These are phyloP conservation scores for Irpex rosettiformis DNA, from an alignment of 1,284 basidiomycete species.

Conservation along the genomic window DNA sequence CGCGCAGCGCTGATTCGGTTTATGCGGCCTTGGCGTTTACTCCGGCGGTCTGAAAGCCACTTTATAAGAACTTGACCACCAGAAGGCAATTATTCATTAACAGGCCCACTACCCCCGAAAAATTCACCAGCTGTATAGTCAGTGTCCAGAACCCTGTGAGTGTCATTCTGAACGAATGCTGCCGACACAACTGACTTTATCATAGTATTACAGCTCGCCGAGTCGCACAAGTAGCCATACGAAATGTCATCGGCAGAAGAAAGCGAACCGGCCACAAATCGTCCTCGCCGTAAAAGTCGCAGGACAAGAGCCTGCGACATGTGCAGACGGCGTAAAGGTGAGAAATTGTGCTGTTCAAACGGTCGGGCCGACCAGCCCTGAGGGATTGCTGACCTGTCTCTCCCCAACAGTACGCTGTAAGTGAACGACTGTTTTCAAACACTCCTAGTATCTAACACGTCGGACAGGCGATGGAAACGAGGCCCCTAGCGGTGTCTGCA, in stretches of 20 bases:
- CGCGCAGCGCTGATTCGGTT: neutral
- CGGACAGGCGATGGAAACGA: constrained; percentile 9
- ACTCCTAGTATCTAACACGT: constrained; percentile 2
- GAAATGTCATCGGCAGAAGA: constrained; percentile 7
- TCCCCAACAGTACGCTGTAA: constrained; percentile 11
- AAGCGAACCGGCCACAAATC: constrained; percentile 3
- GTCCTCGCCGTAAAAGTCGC: constrained; percentile 8
- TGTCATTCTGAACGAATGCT: too few relatives aligned
- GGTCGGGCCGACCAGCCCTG: neutral
- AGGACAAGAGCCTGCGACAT: constrained; percentile 13
- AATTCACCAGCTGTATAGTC: too few relatives aligned
- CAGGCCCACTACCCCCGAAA: too few relatives aligned
- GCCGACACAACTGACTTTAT: too few relatives aligned
- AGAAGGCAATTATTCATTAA: too few relatives aligned
- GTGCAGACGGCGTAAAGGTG: constrained; percentile 15
- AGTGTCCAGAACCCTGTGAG: too few relatives aligned
- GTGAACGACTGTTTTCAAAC: constrained; percentile 2
- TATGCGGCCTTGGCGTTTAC: too few relatives aligned
- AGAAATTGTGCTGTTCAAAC: neutral
- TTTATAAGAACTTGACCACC: neutral
- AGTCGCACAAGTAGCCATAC: neutral
- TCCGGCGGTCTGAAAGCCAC: neutral
- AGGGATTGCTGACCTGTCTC: neutral
- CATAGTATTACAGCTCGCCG: neutral
- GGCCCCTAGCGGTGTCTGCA: constrained; percentile 5